A percentile compares a stretch with the other conserved stretches of the same genome.
These are phyloP conservation scores for Mycena leptocephala DNA, from an alignment of 768 basidiomycete genomes.

Conservation along the genomic window DNA sequence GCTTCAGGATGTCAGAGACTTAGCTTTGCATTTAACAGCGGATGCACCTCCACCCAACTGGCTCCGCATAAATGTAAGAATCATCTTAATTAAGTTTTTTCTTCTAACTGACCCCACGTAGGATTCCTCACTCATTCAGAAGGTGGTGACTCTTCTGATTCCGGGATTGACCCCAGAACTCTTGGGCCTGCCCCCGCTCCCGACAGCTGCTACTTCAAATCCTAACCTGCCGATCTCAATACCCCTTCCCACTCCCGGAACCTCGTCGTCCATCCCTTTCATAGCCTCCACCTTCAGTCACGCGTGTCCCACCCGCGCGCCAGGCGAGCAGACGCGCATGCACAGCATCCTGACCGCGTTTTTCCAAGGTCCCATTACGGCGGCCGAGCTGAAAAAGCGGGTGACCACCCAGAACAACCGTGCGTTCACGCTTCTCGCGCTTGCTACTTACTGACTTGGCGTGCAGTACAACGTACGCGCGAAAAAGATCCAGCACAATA, in stretches of 20 bases:
- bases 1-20: conserved; percentile 88
- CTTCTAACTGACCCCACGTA: conserved; percentile 47
- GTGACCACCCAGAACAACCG: conserved; percentile 56
- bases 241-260: conserved; percentile 50
- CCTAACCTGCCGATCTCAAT: conserved; percentile 71
- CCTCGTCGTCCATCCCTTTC: conserved; percentile 69
- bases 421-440: conserved; percentile 42
- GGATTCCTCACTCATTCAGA: conserved; percentile 83
- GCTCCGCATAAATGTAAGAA: conserved; percentile 85
- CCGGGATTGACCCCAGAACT: conserved; percentile 89
- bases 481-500: conserved; percentile 81
- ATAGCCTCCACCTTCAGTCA: conserved; percentile 90
- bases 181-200: conserved; percentile 81
- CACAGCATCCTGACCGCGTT: conserved; percentile 89
- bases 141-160: conserved; percentile 85
- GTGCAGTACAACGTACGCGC: conserved; percentile 71
- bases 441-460: not conserved
- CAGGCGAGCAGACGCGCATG: conserved; percentile 90
- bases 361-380: conserved; percentile 85
- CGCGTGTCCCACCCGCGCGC: conserved; percentile 93
- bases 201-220: conserved; percentile 76
- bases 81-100: not conserved
- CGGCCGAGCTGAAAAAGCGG: conserved; percentile 85
- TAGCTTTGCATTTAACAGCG: conserved; percentile 85
- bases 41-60: conserved; percentile 91